A percentile compares a stretch with the other conserved stretches of the same genome.
Conservation (phyloP, 306 rosid species). For the Crotalaria pallida region DNA sequence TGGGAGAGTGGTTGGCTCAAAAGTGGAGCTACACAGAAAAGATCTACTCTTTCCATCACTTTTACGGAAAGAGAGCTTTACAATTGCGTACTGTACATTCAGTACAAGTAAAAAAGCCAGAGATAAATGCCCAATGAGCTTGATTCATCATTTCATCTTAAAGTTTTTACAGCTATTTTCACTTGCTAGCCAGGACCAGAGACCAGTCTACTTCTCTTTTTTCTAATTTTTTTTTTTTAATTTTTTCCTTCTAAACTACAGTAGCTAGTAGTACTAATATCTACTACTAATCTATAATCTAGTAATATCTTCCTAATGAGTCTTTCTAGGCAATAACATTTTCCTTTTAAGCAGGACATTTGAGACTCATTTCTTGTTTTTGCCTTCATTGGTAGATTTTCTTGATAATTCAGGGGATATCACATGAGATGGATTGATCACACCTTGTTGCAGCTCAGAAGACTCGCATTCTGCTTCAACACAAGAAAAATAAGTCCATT, state of each 20-base stretch:
- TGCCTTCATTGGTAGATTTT: slow-evolving; percentile 25
- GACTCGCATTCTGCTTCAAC: slow-evolving; percentile 46
- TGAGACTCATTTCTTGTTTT: neutral
- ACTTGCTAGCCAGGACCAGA: neutral
- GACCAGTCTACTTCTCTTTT: neutral
- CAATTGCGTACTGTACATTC: no score
- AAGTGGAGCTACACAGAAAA: slow-evolving; percentile 11
- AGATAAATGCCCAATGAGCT: neutral
- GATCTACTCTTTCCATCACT: slow-evolving; percentile 26
- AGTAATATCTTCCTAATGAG: neutral
- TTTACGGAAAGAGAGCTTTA: slow-evolving; percentile 26
- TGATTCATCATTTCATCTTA: neutral
- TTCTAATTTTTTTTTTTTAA: neutral
- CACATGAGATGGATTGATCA: slow-evolving; percentile 37
- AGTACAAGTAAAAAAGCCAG: neutral
- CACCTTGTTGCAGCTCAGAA: slow-evolving; percentile 34
- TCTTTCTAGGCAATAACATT: neutral
- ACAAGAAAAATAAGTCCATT: neutral
- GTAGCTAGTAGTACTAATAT: no score
- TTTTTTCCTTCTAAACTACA: neutral
- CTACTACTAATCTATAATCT: neutral
- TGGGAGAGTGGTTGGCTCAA: neutral
- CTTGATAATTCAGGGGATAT: slow-evolving; percentile 26
- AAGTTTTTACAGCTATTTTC: neutral
- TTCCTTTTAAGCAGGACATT: neutral